These are phyloP conservation scores for Coprinopsis sp. DNA, from an alignment of 768 basidiomycete genomes.

Conservation along the genomic window DNA sequence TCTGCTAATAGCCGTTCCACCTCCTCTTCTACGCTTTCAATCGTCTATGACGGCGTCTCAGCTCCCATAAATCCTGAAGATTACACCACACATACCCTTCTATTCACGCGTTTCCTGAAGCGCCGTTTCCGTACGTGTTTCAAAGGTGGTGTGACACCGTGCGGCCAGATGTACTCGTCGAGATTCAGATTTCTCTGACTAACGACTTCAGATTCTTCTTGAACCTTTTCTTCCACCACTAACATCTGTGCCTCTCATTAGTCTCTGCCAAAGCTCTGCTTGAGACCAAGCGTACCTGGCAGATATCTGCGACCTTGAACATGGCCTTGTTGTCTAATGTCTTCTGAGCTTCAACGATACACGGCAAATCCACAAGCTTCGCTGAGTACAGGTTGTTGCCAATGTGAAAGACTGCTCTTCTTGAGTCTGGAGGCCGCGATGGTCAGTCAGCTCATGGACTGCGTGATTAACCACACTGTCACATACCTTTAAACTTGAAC, in stretches of 20 bases:
- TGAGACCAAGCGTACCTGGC: slow-evolving; percentile 59
- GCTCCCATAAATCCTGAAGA: not conserved
- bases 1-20: slow-evolving; percentile 83
- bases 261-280: slow-evolving; percentile 10
- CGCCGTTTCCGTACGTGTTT: slow-evolving; percentile 86
- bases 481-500: slow-evolving; percentile 95
- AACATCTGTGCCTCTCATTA: slow-evolving; percentile 65
- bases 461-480: not conserved
- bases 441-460: slow-evolving; percentile 1
- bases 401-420: slow-evolving; percentile 86
- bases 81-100: slow-evolving; percentile 58
- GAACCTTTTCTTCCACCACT: slow-evolving; percentile 72
- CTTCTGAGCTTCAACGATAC: slow-evolving; percentile 92
- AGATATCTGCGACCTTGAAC: slow-evolving; percentile 99
- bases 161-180: slow-evolving; percentile 96
- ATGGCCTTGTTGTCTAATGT: slow-evolving; percentile 94
- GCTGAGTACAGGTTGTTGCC: slow-evolving; percentile 77
- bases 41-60: slow-evolving; percentile 51
- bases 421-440: slow-evolving; percentile 57
- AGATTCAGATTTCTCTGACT: slow-evolving; percentile 74
- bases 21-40: slow-evolving; percentile 91
- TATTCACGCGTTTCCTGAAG: slow-evolving; percentile 86
- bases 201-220: slow-evolving; percentile 61
- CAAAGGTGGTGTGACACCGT: slow-evolving; percentile 92
- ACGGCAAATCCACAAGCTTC: slow-evolving; percentile 94